Evolutionary conservation across 768 basidiomycete genomes (phyloP), one percentile per base, ranked within the genome.

Genomic region (Russula olivacea): DNA sequence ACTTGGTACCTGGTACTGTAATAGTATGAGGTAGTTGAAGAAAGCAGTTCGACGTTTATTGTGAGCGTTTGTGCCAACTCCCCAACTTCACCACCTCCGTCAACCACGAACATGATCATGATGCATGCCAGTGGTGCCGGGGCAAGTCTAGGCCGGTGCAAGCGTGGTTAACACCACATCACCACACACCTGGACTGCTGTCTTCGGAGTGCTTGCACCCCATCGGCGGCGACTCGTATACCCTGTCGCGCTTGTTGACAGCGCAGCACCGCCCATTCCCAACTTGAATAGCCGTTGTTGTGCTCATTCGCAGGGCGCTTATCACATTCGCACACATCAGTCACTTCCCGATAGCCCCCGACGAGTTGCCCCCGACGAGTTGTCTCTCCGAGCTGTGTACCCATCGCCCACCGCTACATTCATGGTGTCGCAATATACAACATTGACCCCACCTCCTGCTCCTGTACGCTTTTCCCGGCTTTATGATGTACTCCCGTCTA

Each of bases 401-500:
- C 43, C 23, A 54, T 40, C 48, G 30, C 43, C 62, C 41, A 49
- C 51, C 40, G 28, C 45, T 34, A 41, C 6, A 21, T 59, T 28
- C 54, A 64, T 64, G 63, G 47, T 45, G 48, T 40, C 53, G 36
- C 51, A 48, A 38, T 59, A 14, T 23, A 21, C 63, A 32, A 17
- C 41, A 34, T 64, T 38, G 17, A 30, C 38, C 8, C 11, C 52
- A 4, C 28, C 55, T 64, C 63, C 63, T 45, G 7, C 47, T 40
- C 30, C 63, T 4, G 63, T 64, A 45, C 38, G 58, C 30, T 21
- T 40, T 32, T 48, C 23, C 2, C 4, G 4, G 41, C n/a, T 30
- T 12, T 53, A 47, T 32, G n/a, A 15, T 59, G 9, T 41, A 19
- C 25, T 36, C 51, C 36, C 41, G 38, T 15, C 47, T 38, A 28